A percentile compares a stretch with the other conserved stretches of the same genome.
Evolutionary conservation across 768 basidiomycete species (phyloP).

Genomic region (Hygrocybe coccinea): DNA sequence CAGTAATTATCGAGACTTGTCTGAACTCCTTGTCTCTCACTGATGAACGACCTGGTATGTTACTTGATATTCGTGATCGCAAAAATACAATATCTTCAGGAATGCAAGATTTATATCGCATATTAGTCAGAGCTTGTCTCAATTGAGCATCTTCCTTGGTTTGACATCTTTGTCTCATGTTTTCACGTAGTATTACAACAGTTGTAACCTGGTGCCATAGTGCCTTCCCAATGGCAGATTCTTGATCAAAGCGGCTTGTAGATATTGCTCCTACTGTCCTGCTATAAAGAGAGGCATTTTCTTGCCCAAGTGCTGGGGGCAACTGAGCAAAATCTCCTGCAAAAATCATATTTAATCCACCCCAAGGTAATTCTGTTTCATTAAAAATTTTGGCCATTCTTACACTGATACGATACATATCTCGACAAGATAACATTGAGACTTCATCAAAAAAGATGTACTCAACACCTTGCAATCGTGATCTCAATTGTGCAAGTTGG

Average conservation of each 20-base stretch:
- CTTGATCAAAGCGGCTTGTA: conserved; percentile 9
- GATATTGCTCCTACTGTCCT: conserved; percentile 2
- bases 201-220: conserved; percentile 30
- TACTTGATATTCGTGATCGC: conserved; percentile 18
- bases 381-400: conserved; percentile 20
- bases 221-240: conserved; percentile 20
- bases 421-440: conserved; percentile 36
- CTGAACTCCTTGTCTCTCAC: conserved; percentile 20
- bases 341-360: conserved; percentile 35
- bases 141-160: conserved; percentile 14
- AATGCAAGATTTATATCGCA: conserved; percentile 35
- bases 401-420: conserved; percentile 28
- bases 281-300: conserved; percentile 16
- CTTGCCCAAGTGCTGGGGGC: conserved; percentile 10
- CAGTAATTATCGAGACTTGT: conserved; percentile 37
- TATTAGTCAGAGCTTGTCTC: conserved; percentile 16
- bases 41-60: conserved; percentile 1
- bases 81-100: conserved; percentile 34
- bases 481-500: conserved; percentile 8
- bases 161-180: conserved; percentile 27
- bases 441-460: conserved; percentile 32
- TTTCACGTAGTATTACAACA: conserved; percentile 30
- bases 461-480: conserved; percentile 3
- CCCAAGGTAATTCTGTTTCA: conserved; percentile 23
- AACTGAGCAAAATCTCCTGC: conserved; percentile 38